Base-by-base conservation (phyloP, 106 monocot species). In the Platanthera guangdongensis region DNA sequence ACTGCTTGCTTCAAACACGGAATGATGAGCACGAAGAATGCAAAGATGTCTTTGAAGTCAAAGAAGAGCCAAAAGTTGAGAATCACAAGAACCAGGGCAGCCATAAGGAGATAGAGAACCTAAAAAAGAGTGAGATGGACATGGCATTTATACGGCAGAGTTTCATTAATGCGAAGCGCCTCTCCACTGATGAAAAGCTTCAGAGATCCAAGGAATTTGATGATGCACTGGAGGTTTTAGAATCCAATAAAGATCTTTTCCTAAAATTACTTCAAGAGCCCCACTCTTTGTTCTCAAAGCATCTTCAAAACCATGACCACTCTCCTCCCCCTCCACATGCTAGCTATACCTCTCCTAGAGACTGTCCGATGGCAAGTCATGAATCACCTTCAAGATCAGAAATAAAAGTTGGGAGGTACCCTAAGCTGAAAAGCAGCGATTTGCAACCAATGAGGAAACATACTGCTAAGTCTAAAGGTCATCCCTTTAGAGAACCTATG, bases 41-140 rank as follows among this genome's bases (percentile, higher is more conserved):
- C 45, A 94, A 91, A 82, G 97, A 97, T 81, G 93, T 92, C 3
- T 97, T 84, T 82, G 97, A 94, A 85, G 87, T 91, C 9, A 69
- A 74, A 51, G 91, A 93, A 73, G 77, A 84, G 55, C 63, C 84
- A 83, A 81, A 88, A 64, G 10, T 47, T 48, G 81, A 84, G 70
- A 84, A 68, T 22, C 62, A 77, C 15, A 78, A 75, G 7, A 74
- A 80, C 39, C 77, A 62, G 51, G 28, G n/a, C 63, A 19, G n/a
- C 71, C 48, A 7, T 21, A 80, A 69, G 45, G 48, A 71, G 16
- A 78, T 55, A 62, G 2, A 54, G 67, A 80, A 75, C 32, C 67
- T 74, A 18, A 55, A 63, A 57, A 22, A 50, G 74, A 52, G 73
- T 59, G 82, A 90, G 68, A 78, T 68, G 46, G 86, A 85, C 28